Evolutionary conservation across 208 protist species (phyloP), one percentile per base, ranked within the genome.

Genomic region (Leishmania gerbilli): DNA sequence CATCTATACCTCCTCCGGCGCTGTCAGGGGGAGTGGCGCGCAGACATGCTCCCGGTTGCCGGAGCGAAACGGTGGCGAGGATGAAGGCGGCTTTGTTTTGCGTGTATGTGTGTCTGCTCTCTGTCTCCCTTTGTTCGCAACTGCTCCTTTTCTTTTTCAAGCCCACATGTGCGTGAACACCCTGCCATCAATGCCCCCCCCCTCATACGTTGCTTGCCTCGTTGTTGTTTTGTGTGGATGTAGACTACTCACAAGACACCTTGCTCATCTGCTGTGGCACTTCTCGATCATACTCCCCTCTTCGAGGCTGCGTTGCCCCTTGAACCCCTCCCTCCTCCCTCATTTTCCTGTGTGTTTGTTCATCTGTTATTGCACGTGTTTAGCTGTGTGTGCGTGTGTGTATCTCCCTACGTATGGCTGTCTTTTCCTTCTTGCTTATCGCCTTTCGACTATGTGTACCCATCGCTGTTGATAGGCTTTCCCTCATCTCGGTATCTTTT

Each of bases 311-410:
- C 9, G 11, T 31, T 34, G 27, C n/a, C 9, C 58, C 34, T 64
- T 5, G 27, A 15, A 7, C 58, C 11, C 27, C 9, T 71, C 13
- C 13, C 65, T 40, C 15, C 65, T 71, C 37, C 65, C 8, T 42
- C 58, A 27, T 64, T 64, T 64, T 64, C 58, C 21, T 5, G n/a
- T 64, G 58, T 34, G 58, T 62, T 24, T 67, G 9, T 42, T 7
- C 9, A 3, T 40, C 1, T 17, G 2, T 1, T 40, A 34, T 13
- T 42, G 60, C 76, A 9, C 82, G 37, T 56, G n/a, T 55, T 74
- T 84, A 53, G 13, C 78, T 60, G 71, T 37, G 9, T 74, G n/a
- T 19, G n/a, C 17, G n/a, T 69, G 24, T 40, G 17, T 69, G 65
- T 40, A 6, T 71, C n/a, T 71, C n/a, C 37, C n/a, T 7, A 71